Percentiles rank a stretch among this genome's conserved stretches.
phyloP scores from a whole-genome alignment of 306 rosid species.

The Ziziphus jujuba region DNA sequence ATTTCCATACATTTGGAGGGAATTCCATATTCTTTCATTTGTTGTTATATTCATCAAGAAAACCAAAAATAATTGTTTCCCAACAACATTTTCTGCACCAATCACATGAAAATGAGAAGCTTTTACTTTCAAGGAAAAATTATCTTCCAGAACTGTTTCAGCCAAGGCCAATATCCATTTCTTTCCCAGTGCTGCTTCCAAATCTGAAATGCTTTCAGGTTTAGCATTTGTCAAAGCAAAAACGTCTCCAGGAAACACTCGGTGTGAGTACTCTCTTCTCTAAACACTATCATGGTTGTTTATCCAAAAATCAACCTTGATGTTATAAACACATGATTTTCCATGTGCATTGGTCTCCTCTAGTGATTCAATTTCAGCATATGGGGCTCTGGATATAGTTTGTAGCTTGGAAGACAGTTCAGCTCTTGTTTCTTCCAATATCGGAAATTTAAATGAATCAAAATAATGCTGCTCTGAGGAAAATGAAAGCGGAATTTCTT shows the following conservation, averaged over 20 bases:
- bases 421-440: slow-evolving; percentile 62
- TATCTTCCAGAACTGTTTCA: slow-evolving; percentile 18
- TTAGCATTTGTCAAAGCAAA: slow-evolving; percentile 47
- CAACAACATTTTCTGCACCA: background rate
- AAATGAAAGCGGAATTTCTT: slow-evolving; percentile 38
- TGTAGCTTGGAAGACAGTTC: slow-evolving; percentile 40
- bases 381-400: slow-evolving; percentile 39
- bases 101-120: slow-evolving; percentile 26
- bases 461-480: slow-evolving; percentile 35
- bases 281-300: slow-evolving; percentile 27
- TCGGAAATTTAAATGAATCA: slow-evolving; percentile 36
- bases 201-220: slow-evolving; percentile 39
- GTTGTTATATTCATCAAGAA: slow-evolving; percentile 54
- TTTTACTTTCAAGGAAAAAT: slow-evolving; percentile 30
- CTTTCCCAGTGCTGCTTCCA: slow-evolving; percentile 32
- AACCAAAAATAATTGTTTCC: slow-evolving; percentile 38
- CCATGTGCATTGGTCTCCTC: slow-evolving; percentile 2
- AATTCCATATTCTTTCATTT: slow-evolving; percentile 48
- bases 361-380: slow-evolving; percentile 35
- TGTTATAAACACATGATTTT: slow-evolving; percentile 18
- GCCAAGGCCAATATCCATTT: slow-evolving; percentile 43
- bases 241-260: slow-evolving; percentile 49
- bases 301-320: slow-evolving; percentile 38
- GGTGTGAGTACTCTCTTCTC: slow-evolving; percentile 41
- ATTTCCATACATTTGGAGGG: slow-evolving; percentile 39